Evolutionary conservation across 345 rosid genomes (phyloP).

Genomic region (Psidium guajava): DNA sequence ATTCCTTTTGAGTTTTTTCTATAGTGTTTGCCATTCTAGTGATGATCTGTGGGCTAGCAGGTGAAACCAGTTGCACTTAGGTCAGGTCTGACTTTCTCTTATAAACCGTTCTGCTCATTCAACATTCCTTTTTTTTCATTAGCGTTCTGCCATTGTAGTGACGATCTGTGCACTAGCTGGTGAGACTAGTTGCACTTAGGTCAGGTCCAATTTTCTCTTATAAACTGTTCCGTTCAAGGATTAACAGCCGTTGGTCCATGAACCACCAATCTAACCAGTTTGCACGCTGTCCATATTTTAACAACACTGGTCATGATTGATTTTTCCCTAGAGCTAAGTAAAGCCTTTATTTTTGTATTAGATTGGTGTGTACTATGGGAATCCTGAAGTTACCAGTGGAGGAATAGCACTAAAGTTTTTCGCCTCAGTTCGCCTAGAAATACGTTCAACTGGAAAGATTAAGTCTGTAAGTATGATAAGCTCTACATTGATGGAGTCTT

Average conservation of each 20-base stretch:
- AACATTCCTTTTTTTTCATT: neutral
- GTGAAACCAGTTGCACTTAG: neutral
- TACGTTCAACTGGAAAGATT: conserved; percentile 89
- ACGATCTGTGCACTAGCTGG: neutral
- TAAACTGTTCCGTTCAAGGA: neutral
- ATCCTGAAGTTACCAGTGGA: conserved; percentile 98
- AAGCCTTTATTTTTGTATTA: conserved; percentile 13
- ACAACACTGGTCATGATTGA: neutral
- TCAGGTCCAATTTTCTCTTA: neutral
- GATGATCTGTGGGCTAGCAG: neutral
- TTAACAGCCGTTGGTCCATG: neutral
- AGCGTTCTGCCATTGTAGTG: neutral
- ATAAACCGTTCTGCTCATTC: neutral
- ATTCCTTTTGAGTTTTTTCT: neutral
- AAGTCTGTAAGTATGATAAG: conserved; percentile 59
- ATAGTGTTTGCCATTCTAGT: neutral
- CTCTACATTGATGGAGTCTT: neutral
- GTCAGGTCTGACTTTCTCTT: neutral
- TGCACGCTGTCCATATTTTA: neutral
- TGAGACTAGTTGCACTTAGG: neutral
- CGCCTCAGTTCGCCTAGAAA: conserved; percentile 91
- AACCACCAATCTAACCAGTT: neutral
- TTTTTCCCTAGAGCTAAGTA: neutral
- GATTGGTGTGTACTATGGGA: conserved; percentile 98
- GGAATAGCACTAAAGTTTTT: conserved; percentile 93